phyloP scores from a whole-genome alignment of 2,329 filamentous ascomycete species.

The Domatiomyces globalis region DNA sequence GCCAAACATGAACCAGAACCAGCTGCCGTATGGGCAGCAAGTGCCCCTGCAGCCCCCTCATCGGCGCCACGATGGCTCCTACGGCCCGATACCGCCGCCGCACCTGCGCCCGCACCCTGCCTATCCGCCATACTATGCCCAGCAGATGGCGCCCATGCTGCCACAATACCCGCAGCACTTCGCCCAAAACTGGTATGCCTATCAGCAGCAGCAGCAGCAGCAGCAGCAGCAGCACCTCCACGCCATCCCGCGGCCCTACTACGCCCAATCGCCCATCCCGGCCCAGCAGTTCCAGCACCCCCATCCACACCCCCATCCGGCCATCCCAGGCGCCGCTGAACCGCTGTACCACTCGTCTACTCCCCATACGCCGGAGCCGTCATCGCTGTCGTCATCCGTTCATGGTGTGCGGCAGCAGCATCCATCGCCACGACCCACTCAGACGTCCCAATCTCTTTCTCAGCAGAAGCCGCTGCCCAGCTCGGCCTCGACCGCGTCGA shows the following conservation, averaged over 20 bases:
- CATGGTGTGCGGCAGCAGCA: conserved; percentile 8
- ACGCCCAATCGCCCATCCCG: conserved; percentile 29
- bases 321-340: conserved; percentile 24
- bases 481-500: conserved; percentile 16
- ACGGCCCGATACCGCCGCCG: conserved; percentile 31
- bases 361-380: not conserved
- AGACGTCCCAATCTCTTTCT: conserved; percentile 6
- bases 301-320: conserved; percentile 6
- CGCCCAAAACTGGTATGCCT: conserved; percentile 31
- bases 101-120: conserved; percentile 45
- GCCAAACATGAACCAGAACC: not conserved
- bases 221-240: conserved; percentile 28
- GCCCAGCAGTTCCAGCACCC: conserved; percentile 25
- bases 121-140: conserved; percentile 44
- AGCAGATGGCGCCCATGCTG: conserved; percentile 40
- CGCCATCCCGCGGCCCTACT: conserved; percentile 29
- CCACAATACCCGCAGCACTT: conserved; percentile 34
- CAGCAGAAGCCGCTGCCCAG: conserved; percentile 22
- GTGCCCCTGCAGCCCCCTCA: conserved; percentile 37
- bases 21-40: conserved; percentile 27
- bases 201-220: conserved; percentile 25
- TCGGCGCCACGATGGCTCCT: conserved; percentile 33
- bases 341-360: conserved; percentile 5
- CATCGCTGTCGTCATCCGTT: not conserved
- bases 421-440: conserved; percentile 11